These are phyloP conservation scores for Sporothrix brunneoviolacea DNA, from an alignment of 2,329 filamentous ascomycete species.

Conservation along the genomic window DNA sequence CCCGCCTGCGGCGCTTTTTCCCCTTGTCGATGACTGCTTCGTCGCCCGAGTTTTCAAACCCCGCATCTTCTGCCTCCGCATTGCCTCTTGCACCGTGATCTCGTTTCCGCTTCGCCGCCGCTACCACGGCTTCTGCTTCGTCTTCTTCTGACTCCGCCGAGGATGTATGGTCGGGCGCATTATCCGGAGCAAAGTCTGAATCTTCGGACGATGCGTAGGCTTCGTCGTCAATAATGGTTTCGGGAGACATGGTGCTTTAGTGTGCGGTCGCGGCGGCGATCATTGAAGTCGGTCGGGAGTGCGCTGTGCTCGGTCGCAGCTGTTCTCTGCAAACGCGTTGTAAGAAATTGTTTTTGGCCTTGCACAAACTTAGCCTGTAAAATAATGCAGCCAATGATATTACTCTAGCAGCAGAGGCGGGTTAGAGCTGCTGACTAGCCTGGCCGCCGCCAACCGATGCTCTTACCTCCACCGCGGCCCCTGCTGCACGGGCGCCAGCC, in stretches of 20 bases:
- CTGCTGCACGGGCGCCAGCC: not conserved
- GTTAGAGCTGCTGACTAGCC: too few species aligned
- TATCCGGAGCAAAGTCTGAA: constrained; percentile 64
- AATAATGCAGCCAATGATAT: too few species aligned
- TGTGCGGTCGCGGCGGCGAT: not conserved
- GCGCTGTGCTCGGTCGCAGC: too few species aligned
- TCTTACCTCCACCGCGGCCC: constrained; percentile 1
- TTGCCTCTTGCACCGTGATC: constrained; percentile 16
- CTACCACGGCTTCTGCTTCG: constrained; percentile 22
- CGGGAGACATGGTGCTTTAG: constrained; percentile 34
- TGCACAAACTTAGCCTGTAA: too few species aligned
- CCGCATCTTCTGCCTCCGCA: constrained; percentile 38
- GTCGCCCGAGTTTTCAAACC: constrained; percentile 64
- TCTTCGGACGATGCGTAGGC: constrained; percentile 66
- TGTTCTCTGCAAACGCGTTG: too few species aligned
- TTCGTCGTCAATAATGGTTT: constrained; percentile 35
- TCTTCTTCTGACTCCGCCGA: constrained; percentile 46
- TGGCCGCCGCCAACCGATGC: not conserved
- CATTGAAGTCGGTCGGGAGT: too few species aligned
- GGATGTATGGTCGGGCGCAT: constrained; percentile 35
- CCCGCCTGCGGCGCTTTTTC: constrained; percentile 45
- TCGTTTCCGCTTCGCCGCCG: constrained; percentile 29
- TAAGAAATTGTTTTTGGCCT: too few species aligned
- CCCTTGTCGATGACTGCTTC: constrained; percentile 61
- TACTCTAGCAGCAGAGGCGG: too few species aligned